Evolutionary conservation across 176 grass and related monocot species (phyloP).

Genomic region (Hordeum marinum): DNA sequence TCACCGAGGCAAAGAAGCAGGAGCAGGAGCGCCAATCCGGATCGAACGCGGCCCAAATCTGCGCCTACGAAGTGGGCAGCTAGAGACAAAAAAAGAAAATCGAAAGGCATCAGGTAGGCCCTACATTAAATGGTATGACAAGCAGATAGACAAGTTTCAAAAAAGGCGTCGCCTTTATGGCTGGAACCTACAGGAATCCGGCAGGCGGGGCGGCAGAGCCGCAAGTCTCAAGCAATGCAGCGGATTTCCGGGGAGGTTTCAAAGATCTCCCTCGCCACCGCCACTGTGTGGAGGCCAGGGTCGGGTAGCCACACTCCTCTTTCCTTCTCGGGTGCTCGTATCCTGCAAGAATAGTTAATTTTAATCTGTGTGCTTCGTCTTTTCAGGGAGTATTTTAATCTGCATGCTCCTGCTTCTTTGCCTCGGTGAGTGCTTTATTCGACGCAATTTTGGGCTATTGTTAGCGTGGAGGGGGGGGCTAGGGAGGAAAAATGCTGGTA

Average conservation of each 20-base stretch:
- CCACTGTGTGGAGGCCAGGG: not conserved
- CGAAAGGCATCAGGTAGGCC: not conserved
- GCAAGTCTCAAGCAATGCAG: conserved; percentile 16
- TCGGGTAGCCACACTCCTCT: not conserved
- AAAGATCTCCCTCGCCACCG: not conserved
- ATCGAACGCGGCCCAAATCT: not conserved
- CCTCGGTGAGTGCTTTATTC: not conserved
- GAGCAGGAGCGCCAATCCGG: not conserved
- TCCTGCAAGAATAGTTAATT: not conserved
- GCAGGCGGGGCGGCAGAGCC: not conserved
- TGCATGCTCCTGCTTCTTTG: not conserved
- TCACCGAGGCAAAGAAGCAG: not conserved
- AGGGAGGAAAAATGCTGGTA: not conserved
- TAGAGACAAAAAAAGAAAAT: not conserved
- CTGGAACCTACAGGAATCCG: conserved; percentile 4
- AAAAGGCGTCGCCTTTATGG: conserved; percentile 9
- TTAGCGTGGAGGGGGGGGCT: not conserved
- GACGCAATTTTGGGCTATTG: not conserved
- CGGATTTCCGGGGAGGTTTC: not conserved
- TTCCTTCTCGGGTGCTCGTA: not conserved
- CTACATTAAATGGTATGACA: not conserved
- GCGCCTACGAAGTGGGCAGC: not conserved
- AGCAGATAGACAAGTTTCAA: not conserved
- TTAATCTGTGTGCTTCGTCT: not conserved
- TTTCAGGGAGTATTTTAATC: not conserved